Percentiles rank a stretch among this genome's conserved stretches.
These are phyloP conservation scores for Chloropicon primus DNA, from an alignment of 139 green algal species.

Conservation along the genomic window DNA sequence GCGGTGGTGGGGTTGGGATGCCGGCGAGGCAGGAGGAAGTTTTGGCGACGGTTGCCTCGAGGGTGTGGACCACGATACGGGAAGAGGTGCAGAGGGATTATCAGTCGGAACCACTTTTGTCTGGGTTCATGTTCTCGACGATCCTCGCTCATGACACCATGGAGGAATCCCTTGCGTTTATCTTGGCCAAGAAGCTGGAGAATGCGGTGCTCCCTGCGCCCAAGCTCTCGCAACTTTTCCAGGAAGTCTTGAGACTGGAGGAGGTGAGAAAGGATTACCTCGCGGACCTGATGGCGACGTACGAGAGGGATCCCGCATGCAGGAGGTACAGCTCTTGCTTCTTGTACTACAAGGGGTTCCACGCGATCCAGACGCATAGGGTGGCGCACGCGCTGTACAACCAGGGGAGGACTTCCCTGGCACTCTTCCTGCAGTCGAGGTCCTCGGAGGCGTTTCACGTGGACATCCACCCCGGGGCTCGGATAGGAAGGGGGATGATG, in stretches of 20 bases:
- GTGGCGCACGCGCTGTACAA: constrained; percentile 82
- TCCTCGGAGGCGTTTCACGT: constrained; percentile 50
- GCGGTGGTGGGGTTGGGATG: too few relatives aligned
- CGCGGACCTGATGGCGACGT: constrained; percentile 63
- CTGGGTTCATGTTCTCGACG: constrained; percentile 74
- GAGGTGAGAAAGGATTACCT: constrained; percentile 8
- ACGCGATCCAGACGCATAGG: constrained; percentile 80
- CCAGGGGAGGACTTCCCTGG: constrained; percentile 58
- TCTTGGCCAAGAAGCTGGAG: constrained; percentile 87
- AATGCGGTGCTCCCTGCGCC: constrained; percentile 76
- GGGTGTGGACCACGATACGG: background rate
- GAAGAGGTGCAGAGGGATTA: background rate
- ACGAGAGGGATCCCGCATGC: constrained; percentile 80
- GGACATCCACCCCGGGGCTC: constrained; percentile 88
- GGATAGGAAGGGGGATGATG: constrained; percentile 82
- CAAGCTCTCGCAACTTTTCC: constrained; percentile 80
- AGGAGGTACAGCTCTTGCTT: constrained; percentile 56
- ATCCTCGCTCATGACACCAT: constrained; percentile 80
- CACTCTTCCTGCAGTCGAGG: constrained; percentile 42
- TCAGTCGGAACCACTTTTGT: constrained; percentile 64
- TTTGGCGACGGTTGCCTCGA: too few relatives aligned
- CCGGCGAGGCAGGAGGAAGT: too few relatives aligned
- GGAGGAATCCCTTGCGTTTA: constrained; percentile 66
- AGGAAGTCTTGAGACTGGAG: constrained; percentile 40
- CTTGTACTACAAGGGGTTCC: constrained; percentile 93